These are phyloP conservation scores for Pholiota microspora DNA, from an alignment of 768 basidiomycete species.

Conservation along the genomic window DNA sequence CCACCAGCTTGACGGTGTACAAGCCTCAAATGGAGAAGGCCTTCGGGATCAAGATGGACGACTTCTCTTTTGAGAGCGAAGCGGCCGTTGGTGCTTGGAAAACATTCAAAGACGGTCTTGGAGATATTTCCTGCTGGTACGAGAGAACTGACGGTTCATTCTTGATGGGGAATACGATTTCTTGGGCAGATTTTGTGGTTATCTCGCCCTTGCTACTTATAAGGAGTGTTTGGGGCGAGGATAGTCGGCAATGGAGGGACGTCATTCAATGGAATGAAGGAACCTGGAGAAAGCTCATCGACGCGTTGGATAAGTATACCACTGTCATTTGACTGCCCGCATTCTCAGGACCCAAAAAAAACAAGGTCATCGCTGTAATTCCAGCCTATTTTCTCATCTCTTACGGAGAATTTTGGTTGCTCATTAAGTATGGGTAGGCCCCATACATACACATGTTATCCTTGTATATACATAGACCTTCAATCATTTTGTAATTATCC, in stretches of 20 bases:
- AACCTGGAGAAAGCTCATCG: slow-evolving; percentile 14
- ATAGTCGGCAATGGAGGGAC: slow-evolving; percentile 32
- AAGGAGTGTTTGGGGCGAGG: slow-evolving; percentile 26
- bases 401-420: no score
- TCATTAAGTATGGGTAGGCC: no score
- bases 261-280: slow-evolving; percentile 16
- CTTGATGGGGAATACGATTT: not conserved
- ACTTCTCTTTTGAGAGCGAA: slow-evolving; percentile 3
- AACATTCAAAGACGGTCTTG: slow-evolving; percentile 2
- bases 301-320: not conserved
- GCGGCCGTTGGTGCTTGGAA: slow-evolving; percentile 31
- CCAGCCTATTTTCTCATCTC: no score
- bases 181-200: slow-evolving; percentile 7
- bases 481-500: no score
- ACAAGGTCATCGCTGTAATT: no score
- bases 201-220: slow-evolving; percentile 22
- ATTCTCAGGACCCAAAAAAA: no score
- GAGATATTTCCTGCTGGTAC: not conserved
- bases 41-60: not conserved
- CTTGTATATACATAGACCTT: no score
- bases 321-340: no score
- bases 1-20: not conserved
- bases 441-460: no score
- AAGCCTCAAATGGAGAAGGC: not conserved
- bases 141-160: slow-evolving; percentile 3